Conservation (phyloP, 148 eudicot genomes). For the Polygonum maritimum region DNA sequence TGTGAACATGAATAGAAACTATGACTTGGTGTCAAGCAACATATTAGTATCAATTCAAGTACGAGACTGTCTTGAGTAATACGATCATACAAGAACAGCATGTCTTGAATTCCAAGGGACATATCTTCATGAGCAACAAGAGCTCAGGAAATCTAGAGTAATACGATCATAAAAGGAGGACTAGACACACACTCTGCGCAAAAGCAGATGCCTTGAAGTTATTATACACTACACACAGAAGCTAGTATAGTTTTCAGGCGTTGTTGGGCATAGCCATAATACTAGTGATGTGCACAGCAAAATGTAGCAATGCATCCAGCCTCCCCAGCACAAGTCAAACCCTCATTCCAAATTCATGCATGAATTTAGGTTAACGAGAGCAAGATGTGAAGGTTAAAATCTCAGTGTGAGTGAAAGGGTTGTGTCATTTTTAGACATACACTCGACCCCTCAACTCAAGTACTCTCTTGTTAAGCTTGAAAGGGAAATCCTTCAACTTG, state of each 20-base stretch:
- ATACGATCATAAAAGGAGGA: neutral
- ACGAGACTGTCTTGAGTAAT: too few relatives aligned
- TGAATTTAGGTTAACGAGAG: neutral
- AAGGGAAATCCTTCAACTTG: neutral
- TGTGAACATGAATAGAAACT: too few relatives aligned
- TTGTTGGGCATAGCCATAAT: neutral
- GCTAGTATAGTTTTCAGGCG: too few relatives aligned
- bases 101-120: neutral
- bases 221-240: too few relatives aligned
- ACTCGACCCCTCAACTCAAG: neutral
- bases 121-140: neutral
- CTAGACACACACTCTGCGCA: neutral
- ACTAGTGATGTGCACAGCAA: neutral
- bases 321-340: too few relatives aligned
- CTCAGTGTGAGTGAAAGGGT: neutral
- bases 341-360: too few relatives aligned
- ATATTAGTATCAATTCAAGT: too few relatives aligned
- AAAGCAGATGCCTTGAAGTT: too few relatives aligned
- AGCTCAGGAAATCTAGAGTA: neutral
- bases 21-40: too few relatives aligned
- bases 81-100: too few relatives aligned
- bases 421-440: too few relatives aligned
- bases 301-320: neutral
- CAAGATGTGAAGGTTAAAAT: neutral
- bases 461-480: neutral